These are phyloP conservation scores for Lophium mytilinum DNA, from an alignment of 495 filamentous ascomycete genomes.

Conservation along the genomic window DNA sequence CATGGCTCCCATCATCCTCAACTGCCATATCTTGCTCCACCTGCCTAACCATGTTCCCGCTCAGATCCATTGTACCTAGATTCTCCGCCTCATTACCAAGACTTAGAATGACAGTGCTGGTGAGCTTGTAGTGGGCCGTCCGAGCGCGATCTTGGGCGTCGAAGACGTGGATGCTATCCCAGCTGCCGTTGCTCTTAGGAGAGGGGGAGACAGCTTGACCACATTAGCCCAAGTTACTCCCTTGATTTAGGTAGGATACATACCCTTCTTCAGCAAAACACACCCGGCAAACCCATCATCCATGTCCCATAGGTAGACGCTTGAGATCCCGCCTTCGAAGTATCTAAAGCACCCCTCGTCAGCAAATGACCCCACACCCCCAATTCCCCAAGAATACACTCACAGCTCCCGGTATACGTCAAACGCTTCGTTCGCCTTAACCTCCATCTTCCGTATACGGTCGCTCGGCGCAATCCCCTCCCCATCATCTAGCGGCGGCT, in stretches of 20 bases:
- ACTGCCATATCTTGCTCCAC: constrained; percentile 84
- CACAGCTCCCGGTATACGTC: constrained; percentile 89
- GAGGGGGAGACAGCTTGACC: constrained; percentile 53
- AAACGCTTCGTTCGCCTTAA: constrained; percentile 89
- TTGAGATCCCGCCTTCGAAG: constrained; percentile 91
- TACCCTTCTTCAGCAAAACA: constrained; percentile 89
- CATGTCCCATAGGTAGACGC: constrained; percentile 97
- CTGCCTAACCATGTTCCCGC: constrained; percentile 96
- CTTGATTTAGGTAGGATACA: constrained; percentile 16
- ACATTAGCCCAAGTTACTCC: too few species aligned
- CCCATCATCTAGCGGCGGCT: constrained; percentile 58
- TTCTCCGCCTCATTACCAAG: constrained; percentile 61
- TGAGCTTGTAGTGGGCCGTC: constrained; percentile 92
- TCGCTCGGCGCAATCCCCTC: constrained; percentile 36
- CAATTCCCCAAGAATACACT: constrained; percentile 23
- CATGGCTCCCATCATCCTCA: constrained; percentile 84
- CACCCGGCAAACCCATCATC: constrained; percentile 98
- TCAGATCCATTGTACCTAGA: constrained; percentile 85
- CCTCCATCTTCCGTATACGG: constrained; percentile 78
- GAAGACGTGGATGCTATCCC: constrained; percentile 99
- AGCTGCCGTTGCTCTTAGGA: constrained; percentile 69
- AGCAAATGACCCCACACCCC: neutral
- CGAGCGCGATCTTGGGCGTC: constrained; percentile 87
- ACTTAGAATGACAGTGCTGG: constrained; percentile 89
- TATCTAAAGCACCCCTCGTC: constrained; percentile 42